A percentile compares a stretch with the other conserved stretches of the same genome.
These are phyloP conservation scores for Solanum hybrid DNA, from an alignment of 305 asterid genomes.

Conservation along the genomic window DNA sequence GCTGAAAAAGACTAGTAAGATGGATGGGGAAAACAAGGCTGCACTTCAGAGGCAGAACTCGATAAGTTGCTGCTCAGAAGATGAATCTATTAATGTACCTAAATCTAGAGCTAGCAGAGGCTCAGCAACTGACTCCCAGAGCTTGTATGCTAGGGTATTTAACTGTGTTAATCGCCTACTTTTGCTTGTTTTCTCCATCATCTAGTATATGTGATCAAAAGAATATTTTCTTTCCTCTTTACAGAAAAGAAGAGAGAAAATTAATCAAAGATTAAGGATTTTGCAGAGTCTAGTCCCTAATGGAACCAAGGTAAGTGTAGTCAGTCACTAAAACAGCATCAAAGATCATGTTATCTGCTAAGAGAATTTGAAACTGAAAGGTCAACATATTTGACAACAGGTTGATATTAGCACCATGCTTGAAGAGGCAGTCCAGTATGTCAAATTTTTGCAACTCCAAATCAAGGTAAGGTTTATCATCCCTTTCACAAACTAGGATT, in stretches of 20 bases:
- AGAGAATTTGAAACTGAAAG: background rate
- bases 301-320: conserved; percentile 48
- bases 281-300: conserved; percentile 85
- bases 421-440: conserved; percentile 85
- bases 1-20: conserved; percentile 25
- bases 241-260: conserved; percentile 86
- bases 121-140: conserved; percentile 83
- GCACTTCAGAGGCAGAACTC: conserved; percentile 13
- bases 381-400: background rate
- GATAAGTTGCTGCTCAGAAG: conserved; percentile 30
- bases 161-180: background rate
- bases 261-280: conserved; percentile 68
- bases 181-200: background rate
- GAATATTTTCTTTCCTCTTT: background rate
- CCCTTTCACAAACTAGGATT: background rate
- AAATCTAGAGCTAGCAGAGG: conserved; percentile 54
- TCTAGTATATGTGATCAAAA: background rate
- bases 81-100: conserved; percentile 34
- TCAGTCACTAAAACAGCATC: background rate
- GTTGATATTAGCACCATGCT: conserved; percentile 92
- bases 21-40: conserved; percentile 13
- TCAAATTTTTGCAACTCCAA: conserved; percentile 80
- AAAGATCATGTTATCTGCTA: background rate
- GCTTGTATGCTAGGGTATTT: conserved; percentile 80
- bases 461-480: conserved; percentile 40